Percentiles rank a stretch among this genome's conserved stretches.
Conservation (phyloP, 257 asterid genomes). For the Echites panduratus region DNA sequence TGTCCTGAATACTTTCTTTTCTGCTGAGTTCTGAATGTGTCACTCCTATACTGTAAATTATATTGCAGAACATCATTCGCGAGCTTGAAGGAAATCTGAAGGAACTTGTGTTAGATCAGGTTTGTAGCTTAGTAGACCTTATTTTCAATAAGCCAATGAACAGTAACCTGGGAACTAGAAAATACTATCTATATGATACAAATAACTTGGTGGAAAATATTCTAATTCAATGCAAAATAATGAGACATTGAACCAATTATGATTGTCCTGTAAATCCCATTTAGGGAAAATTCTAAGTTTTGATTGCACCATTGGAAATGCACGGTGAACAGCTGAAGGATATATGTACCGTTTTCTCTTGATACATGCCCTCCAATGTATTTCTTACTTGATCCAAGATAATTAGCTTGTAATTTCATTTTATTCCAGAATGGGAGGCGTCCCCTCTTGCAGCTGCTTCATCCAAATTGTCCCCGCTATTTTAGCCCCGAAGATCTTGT, state of each 20-base stretch:
- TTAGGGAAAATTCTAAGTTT: background rate
- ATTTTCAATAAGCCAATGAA: background rate
- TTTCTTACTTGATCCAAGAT: background rate
- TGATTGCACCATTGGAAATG: background rate
- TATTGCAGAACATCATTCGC: constrained; percentile 56
- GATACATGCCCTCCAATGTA: background rate
- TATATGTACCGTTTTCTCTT: background rate
- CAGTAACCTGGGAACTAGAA: background rate
- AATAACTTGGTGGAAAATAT: background rate
- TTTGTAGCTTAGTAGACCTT: constrained; percentile 18
- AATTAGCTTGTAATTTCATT: background rate
- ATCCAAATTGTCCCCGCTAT: constrained; percentile 74
- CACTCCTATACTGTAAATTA: constrained; percentile 11
- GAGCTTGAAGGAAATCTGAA: constrained; percentile 54
- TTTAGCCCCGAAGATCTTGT: constrained; percentile 57
- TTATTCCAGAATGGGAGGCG: constrained; percentile 63
- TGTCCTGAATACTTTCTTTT: background rate
- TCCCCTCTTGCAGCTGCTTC: constrained; percentile 77
- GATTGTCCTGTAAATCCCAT: background rate
- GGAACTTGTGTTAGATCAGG: constrained; percentile 82
- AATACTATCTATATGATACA: background rate
- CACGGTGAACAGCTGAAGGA: too few species aligned
- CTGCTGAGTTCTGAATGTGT: background rate
- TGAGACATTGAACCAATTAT: background rate
- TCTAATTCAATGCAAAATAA: too few species aligned